Percentiles rank a stretch among this genome's conserved stretches.
These are phyloP conservation scores for Capsella rubella DNA, from an alignment of 441 rosid species.

Conservation along the genomic window DNA sequence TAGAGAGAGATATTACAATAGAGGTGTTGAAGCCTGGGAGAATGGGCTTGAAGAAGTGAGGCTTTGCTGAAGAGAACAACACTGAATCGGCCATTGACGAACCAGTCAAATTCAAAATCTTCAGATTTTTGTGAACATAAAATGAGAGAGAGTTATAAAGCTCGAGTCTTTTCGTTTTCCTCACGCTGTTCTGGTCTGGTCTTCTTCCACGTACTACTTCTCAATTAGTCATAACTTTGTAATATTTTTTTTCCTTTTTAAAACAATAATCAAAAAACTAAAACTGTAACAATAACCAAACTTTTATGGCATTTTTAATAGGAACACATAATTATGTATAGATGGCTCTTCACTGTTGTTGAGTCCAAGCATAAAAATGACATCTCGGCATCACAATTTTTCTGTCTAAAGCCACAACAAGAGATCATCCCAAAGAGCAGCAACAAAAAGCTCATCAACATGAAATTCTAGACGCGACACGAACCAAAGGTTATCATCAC, in stretches of 20 bases:
- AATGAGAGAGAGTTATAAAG: background rate
- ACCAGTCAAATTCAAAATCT: background rate
- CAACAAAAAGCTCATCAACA: conserved; percentile 9
- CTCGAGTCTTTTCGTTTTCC: background rate
- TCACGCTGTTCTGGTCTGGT: background rate
- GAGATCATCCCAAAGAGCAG: conserved; percentile 4
- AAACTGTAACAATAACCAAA: no score
- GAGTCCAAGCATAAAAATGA: conserved; percentile 5
- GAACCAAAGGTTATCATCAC: background rate
- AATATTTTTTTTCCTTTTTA: no score
- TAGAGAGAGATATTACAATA: background rate
- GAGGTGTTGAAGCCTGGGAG: background rate
- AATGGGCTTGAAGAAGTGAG: conserved; percentile 1
- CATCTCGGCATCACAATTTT: conserved; percentile 28
- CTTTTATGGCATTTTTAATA: background rate
- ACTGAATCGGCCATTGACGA: background rate
- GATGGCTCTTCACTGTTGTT: conserved; percentile 1
- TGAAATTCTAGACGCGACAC: background rate
- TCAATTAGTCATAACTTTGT: no score
- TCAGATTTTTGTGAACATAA: background rate
- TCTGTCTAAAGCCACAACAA: conserved; percentile 23
- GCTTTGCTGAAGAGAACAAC: background rate
- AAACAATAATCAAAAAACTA: no score
- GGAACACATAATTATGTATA: conserved; percentile 34
- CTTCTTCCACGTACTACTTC: no score